These are phyloP conservation scores for Comarum palustre DNA, from an alignment of 306 rosid genomes.

Conservation along the genomic window DNA sequence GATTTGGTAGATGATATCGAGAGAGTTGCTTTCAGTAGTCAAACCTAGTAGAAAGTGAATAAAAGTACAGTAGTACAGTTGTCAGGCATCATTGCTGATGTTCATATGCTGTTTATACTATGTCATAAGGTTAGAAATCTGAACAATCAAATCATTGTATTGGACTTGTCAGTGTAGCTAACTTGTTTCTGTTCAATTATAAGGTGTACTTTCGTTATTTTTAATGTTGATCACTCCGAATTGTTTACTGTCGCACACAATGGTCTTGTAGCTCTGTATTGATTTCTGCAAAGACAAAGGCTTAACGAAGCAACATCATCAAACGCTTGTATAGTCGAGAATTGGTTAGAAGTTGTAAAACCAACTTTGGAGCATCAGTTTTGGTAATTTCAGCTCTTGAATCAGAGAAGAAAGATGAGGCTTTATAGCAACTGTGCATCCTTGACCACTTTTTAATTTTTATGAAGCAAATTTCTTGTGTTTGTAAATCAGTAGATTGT, in stretches of 20 bases:
- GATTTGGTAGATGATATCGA: slow-evolving; percentile 44
- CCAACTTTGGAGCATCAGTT: not conserved
- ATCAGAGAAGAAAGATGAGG: not conserved
- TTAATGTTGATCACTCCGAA: not conserved
- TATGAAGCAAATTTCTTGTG: not conserved
- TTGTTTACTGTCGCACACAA: too few species aligned
- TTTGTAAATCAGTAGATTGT: not conserved
- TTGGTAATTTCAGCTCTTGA: not conserved
- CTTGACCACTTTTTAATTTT: not conserved
- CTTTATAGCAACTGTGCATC: not conserved
- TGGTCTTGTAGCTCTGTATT: not conserved
- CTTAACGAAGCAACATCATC: not conserved
- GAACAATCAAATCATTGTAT: not conserved
- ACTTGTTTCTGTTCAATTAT: not conserved
- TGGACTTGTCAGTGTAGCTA: not conserved
- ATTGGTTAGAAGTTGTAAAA: not conserved
- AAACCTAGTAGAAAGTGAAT: not conserved
- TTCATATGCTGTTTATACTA: not conserved
- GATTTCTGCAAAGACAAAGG: not conserved
- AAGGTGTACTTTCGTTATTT: not conserved
- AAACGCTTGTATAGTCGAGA: not conserved
- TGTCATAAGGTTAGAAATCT: not conserved
- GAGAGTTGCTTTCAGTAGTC: not conserved
- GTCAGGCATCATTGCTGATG: not conserved
- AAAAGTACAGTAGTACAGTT: not conserved